Evolutionary conservation across 2,329 filamentous ascomycete genomes (phyloP).

Genomic region (Dichotomopilus funicola): DNA sequence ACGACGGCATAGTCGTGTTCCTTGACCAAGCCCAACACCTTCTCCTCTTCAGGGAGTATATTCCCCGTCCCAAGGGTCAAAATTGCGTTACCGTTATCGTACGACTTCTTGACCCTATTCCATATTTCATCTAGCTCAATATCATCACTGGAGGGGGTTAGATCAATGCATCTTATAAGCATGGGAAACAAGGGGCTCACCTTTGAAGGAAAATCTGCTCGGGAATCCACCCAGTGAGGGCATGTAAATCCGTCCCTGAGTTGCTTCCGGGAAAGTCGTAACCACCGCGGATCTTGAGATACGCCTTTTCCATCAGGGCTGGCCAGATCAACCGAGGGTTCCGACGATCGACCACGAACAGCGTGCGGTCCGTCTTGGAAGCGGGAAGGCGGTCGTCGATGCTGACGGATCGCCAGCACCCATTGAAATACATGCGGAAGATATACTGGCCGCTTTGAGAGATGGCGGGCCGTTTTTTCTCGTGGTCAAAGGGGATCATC

Average conservation of each 20-base stretch:
- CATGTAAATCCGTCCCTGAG: slow-evolving; percentile 89
- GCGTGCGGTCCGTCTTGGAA: slow-evolving; percentile 64
- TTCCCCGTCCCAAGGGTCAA: slow-evolving; percentile 86
- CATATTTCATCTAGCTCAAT: slow-evolving; percentile 70
- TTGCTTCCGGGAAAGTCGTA: slow-evolving; percentile 98
- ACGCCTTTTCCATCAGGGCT: slow-evolving; percentile 89
- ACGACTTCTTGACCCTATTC: slow-evolving; percentile 67
- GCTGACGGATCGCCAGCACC: slow-evolving; percentile 76
- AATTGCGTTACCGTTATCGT: slow-evolving; percentile 71
- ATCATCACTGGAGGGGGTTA: slow-evolving; percentile 54
- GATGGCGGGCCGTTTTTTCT: slow-evolving; percentile 49
- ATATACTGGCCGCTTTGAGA: slow-evolving; percentile 85
- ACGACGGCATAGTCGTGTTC: slow-evolving; percentile 94
- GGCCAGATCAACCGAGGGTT: slow-evolving; percentile 85
- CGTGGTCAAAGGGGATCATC: slow-evolving; percentile 67
- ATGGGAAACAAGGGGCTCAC: slow-evolving; percentile 22
- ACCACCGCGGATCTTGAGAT: slow-evolving; percentile 87
- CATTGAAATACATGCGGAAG: slow-evolving; percentile 91
- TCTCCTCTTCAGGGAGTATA: slow-evolving; percentile 69
- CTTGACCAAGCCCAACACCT: slow-evolving; percentile 71
- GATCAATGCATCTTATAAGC: not conserved
- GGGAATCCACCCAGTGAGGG: slow-evolving; percentile 91
- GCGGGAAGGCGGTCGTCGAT: slow-evolving; percentile 84
- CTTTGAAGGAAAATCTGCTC: slow-evolving; percentile 88
- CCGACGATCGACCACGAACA: slow-evolving; percentile 82